Evolutionary conservation across 805 yeast species (phyloP).

Genomic region (Metahyphopichia silvanorum): DNA sequence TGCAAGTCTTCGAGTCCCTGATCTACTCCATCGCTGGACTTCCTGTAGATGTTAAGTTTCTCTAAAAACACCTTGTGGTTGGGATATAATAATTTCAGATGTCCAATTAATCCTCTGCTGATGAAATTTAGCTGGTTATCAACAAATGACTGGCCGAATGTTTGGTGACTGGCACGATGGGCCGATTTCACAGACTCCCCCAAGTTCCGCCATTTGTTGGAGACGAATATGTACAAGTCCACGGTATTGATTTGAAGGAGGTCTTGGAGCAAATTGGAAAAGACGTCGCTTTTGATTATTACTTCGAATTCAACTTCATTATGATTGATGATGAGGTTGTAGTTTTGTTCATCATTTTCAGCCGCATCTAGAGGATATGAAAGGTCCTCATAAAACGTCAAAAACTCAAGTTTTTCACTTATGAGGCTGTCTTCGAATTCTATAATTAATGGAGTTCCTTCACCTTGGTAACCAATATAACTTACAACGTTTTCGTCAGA

Average conservation of each 20-base stretch:
- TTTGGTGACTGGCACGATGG: background rate
- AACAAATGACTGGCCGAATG: constrained; percentile 4
- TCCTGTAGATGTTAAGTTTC: constrained; percentile 44
- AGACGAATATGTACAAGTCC: constrained; percentile 29
- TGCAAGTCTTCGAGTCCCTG: background rate
- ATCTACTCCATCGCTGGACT: constrained; percentile 4
- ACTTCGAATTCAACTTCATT: constrained; percentile 29
- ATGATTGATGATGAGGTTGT: constrained; percentile 21
- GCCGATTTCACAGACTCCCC: constrained; percentile 4
- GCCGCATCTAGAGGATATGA: constrained; percentile 21
- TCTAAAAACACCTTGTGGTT: constrained; percentile 60
- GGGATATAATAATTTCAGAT: constrained; percentile 65
- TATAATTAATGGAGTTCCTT: constrained; percentile 35
- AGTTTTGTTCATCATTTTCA: constrained; percentile 10
- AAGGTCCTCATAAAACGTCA: constrained; percentile 32
- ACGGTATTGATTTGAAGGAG: constrained; percentile 32
- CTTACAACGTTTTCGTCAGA: constrained; percentile 21
- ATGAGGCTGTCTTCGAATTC: constrained; percentile 41
- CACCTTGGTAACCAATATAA: constrained; percentile 34
- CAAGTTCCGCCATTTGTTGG: constrained; percentile 13
- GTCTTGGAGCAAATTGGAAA: constrained; percentile 33
- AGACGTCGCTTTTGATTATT: constrained; percentile 36
- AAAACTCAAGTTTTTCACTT: constrained; percentile 40
- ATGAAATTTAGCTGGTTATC: constrained; percentile 50
- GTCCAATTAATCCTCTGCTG: constrained; percentile 72